Base-by-base conservation (phyloP, 2,329 filamentous ascomycete species). In the Cercospora beticola region DNA sequence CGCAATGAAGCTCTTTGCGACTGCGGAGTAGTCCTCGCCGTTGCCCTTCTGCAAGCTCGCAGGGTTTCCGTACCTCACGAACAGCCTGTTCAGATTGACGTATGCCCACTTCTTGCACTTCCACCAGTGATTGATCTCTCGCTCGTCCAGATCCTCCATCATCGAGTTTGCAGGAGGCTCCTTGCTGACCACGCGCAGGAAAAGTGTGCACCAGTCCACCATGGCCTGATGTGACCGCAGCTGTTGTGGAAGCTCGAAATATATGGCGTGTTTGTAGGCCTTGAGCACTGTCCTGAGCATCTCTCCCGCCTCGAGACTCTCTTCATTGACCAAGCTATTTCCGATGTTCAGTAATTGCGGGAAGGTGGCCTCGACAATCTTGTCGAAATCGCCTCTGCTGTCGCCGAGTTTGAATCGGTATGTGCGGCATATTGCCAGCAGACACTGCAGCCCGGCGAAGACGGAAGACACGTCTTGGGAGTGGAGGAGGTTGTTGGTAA, bases 81-180 rank as follows among this genome's bases (percentile, higher is more conserved):
- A 99, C 18, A 99, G 87, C 71, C 95, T 88, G 83, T 99, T 99
- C 75, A 99, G 83, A 81, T 98, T 98, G 77, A 95, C 97, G 81
- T 97, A 99, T 14, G 94, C 92, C 95, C 95, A 98, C 82, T 99
- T 99, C 89, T 98, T 98, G 72, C 94, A 92, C 85, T 98, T 99
- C 94, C 94, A 99, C 94, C 95, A 99, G 80, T 97, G 93, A 79
- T 97, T 94, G 76, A 90, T 88, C 81, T 98, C 95, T 67, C 95
- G 89, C 78, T 98, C 94, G 68, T 92, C 89, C 63, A 90, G 83
- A 69, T 92, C 92, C 69, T 96, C 93, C 67, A 85, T 81, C 86
- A 98, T 89, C 40, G 94, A 90, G 74, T 86, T 89, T 66, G 91
- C 86, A 4, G 95, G 95, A 40, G 92, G 89, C 23, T 90, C 84